Evolutionary conservation across 148 eudicot genomes (phyloP), one percentile per base, ranked within the genome.

Genomic region (Chenopodium quinoa): DNA sequence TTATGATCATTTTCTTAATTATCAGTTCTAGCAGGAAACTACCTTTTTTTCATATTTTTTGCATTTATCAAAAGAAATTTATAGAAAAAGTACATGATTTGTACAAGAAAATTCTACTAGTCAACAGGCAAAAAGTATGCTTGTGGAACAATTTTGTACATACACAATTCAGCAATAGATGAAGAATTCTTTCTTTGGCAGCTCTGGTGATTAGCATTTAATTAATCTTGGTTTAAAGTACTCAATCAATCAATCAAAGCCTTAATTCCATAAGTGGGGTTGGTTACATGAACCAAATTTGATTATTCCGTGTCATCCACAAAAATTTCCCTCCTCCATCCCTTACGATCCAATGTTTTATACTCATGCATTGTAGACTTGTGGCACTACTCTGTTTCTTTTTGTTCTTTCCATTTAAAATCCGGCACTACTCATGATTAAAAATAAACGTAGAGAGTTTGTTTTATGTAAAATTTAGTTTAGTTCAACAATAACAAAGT

Each of bases 91-190:
- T 73, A 84, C 79, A 84, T 77, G 77, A 76, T 80, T 65, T 84
- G 86, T 84, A 80, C 78, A 76, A 70, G 86, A 72, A 69, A 64
- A 80, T 77, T 71, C 77, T 69, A 77, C 72, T 76, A 54, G 83
- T 76, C 66, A 46, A 75, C 83, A 79, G 83, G 79, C 82, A 75
- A 68, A 32, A 75, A 75, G 70, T 71, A 79, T 79, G 85, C 50
- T 71, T 82, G 65, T 80, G 80, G 78, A 71, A 71, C 70, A 75
- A 37, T 71, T 78, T 71, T 84, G 86, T 80, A 84, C 83, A 84
- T 76, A 84, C 65, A 75, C 73, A 76, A 32, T 80, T 84, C 83
- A 84, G 86, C 83, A 84, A 84, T 84, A 84, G 83, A 80, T 80
- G 69, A 75, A 67, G 60, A 84, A 84, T 84, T 84, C 78, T 80